phyloP scores from a whole-genome alignment of 2,329 filamentous ascomycete genomes.

The Trichophyton verrucosum region DNA sequence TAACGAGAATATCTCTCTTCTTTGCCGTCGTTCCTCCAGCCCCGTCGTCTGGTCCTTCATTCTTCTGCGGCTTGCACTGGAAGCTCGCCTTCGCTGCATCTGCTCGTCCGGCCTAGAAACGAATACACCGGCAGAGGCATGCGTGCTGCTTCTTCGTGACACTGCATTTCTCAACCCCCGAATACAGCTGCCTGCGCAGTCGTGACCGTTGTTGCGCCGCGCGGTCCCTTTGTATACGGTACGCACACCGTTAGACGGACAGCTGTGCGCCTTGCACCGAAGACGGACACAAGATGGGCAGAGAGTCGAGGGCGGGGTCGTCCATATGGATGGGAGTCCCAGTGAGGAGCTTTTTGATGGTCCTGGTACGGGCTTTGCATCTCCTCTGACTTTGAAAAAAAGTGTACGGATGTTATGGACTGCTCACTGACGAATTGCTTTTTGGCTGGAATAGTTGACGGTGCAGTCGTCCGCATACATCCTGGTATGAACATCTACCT shows the following conservation, averaged over 20 bases:
- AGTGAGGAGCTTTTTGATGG: conserved; percentile 26
- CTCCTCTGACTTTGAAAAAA: background rate
- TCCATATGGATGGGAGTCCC: conserved; percentile 22
- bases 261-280: background rate
- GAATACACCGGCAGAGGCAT: background rate
- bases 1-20: no score
- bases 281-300: conserved; percentile 13
- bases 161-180: background rate
- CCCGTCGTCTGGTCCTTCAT: background rate
- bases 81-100: background rate
- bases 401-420: background rate
- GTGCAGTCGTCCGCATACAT: conserved; percentile 34
- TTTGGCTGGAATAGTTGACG: conserved; percentile 25
- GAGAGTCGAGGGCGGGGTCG: conserved; percentile 22
- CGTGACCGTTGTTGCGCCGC: background rate
- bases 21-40: background rate
- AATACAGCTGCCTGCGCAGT: background rate
- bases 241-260: no score
- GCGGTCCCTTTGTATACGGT: no score
- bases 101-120: background rate
- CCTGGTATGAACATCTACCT: conserved; percentile 24
- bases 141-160: background rate
- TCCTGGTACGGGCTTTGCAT: conserved; percentile 25
- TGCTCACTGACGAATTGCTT: background rate
- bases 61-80: no score